Evolutionary conservation across 208 protist genomes (phyloP), one percentile per base, ranked within the genome.

Genomic region (Crithidia bombi): DNA sequence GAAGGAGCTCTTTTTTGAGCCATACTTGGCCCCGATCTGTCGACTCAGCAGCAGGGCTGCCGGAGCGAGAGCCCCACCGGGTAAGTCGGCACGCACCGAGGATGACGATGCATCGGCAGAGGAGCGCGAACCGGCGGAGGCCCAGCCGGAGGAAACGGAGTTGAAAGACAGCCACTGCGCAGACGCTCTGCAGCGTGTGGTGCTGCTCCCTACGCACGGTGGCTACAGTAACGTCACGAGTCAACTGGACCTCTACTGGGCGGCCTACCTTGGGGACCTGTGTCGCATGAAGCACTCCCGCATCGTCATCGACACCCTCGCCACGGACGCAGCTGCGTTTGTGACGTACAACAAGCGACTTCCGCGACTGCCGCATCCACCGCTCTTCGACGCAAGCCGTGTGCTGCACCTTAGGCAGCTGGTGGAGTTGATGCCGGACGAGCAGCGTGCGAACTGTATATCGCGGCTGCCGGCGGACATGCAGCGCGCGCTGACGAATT

Each of bases 241-340:
- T 32, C 86, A 92, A 63, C 78, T 95, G 4, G 90, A 95, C 62
- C 78, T 95, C 33, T 86, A 84, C 73, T 95, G 84, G 90, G 84
- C 79, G 0, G 65, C 54, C 6, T 79, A 90, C 68, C 36, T 90
- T 17, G 80, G 76, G 25, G 87, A 95, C 57, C 43, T 91, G 21
- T 54, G 58, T 30, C 81, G 84, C 25, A 82, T 85, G 81, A 75
- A 78, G 67, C 89, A 95, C 69, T 56, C 83, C 15, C 75, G 78
- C 35, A 56, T 33, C 26, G 82, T 89, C 39, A 32, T 92, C 12
- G 79, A 85, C 44, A 85, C 70, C 15, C 44, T 89, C 25, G 69
- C 62, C n/a, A 61, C 66, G 43, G 35, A 39, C 19, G 32, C 50
- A 1, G 68, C 85, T 4, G 63, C 26, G 11, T 94, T 87, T 61